Evolutionary conservation across 2,329 filamentous ascomycete species (phyloP).

Genomic region (Fusarium illudens): DNA sequence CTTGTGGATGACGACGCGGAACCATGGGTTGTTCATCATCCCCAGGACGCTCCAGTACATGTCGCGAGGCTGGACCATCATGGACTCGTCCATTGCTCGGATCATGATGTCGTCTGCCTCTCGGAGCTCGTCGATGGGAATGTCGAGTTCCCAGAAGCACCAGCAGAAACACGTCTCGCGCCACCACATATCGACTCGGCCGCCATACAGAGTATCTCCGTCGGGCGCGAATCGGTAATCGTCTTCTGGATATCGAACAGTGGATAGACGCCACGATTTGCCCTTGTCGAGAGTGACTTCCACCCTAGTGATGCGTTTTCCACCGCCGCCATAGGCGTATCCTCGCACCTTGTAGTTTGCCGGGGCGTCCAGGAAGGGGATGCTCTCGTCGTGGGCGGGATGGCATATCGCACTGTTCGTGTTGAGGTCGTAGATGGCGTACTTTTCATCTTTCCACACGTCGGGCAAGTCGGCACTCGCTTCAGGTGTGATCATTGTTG

Average conservation of each 20-base stretch:
- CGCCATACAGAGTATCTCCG: constrained; percentile 74
- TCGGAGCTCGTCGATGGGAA: constrained; percentile 69
- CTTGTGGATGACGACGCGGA: constrained; percentile 77
- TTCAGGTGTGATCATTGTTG: constrained; percentile 86
- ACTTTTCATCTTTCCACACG: constrained; percentile 88
- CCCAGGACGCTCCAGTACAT: constrained; percentile 97
- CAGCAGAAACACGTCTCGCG: constrained; percentile 86
- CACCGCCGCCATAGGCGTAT: constrained; percentile 90
- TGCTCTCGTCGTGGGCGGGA: constrained; percentile 78
- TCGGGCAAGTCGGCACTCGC: constrained; percentile 76
- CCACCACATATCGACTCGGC: constrained; percentile 81
- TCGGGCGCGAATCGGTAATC: constrained; percentile 73
- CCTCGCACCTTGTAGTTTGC: constrained; percentile 73
- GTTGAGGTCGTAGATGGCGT: constrained; percentile 92
- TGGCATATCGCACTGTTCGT: constrained; percentile 84
- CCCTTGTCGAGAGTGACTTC: constrained; percentile 87
- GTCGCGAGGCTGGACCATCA: constrained; percentile 86
- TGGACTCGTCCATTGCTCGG: constrained; percentile 87
- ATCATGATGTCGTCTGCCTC: constrained; percentile 78
- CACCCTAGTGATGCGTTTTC: constrained; percentile 81
- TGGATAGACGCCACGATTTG: constrained; percentile 78
- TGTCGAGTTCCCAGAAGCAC: constrained; percentile 86
- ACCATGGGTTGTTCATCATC: constrained; percentile 99
- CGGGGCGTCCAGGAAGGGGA: constrained; percentile 59
- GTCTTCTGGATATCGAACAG: constrained; percentile 86